These are phyloP conservation scores for Rhizopogon vesiculosus DNA, from an alignment of 768 basidiomycete species.

Conservation along the genomic window DNA sequence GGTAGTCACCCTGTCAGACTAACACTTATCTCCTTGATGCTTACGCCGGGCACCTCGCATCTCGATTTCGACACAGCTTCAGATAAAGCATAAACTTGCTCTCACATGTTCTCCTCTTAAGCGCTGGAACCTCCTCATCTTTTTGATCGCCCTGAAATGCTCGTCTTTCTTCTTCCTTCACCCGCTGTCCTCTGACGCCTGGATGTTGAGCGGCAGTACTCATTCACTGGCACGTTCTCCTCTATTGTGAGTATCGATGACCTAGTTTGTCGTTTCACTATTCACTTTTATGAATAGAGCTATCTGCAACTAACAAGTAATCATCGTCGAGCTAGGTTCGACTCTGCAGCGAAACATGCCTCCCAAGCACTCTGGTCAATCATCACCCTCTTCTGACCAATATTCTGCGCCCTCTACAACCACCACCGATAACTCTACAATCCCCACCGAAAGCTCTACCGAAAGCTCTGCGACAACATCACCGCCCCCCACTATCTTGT, in stretches of 20 bases:
- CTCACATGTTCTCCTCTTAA: background rate
- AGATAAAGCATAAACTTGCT: background rate
- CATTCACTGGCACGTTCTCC: too few relatives aligned
- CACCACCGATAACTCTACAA: too few relatives aligned
- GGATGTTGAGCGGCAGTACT: background rate
- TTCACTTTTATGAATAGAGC: background rate
- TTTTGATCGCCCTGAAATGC: background rate
- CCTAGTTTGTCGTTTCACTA: background rate
- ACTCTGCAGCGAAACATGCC: background rate
- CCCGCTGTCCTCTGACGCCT: background rate
- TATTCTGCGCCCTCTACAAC: background rate
- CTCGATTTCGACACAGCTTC: background rate
- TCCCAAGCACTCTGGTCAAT: too few relatives aligned
- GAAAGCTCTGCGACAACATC: too few relatives aligned
- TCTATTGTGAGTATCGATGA: background rate
- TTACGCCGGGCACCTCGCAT: background rate
- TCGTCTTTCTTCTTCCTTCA: background rate
- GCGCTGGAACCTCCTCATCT: background rate
- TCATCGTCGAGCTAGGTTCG: background rate
- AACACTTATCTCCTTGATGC: background rate
- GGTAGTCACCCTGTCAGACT: too few relatives aligned
- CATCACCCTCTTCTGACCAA: too few relatives aligned
- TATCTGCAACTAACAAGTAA: background rate
- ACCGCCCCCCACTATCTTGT: background rate
- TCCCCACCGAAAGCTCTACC: too few relatives aligned